phyloP scores from a whole-genome alignment of 2,329 filamentous ascomycete genomes.

The Alternaria alternata region DNA sequence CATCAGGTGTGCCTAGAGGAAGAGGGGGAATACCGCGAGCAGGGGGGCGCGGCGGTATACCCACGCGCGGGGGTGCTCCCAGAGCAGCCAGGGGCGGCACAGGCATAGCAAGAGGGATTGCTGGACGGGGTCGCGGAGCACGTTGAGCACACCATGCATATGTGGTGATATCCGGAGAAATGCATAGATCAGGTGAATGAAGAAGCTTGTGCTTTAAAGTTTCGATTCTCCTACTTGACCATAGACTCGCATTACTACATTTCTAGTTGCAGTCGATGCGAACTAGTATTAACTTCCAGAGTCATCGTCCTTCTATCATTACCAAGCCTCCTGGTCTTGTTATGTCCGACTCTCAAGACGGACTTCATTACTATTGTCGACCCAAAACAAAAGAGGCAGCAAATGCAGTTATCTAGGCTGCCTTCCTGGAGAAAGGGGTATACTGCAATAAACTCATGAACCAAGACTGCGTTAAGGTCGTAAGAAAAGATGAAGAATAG shows the following conservation, averaged over 20 bases:
- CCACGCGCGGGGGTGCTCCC: constrained; percentile 42
- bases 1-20: constrained; percentile 31
- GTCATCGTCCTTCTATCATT: background rate
- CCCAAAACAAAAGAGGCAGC: constrained; percentile 7
- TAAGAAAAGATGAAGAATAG: constrained; percentile 23
- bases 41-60: constrained; percentile 45
- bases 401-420: constrained; percentile 38
- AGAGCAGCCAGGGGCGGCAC: constrained; percentile 47
- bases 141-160: constrained; percentile 18
- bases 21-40: constrained; percentile 49
- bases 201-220: background rate
- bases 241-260: background rate
- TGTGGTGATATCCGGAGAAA: constrained; percentile 13
- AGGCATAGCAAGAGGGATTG: constrained; percentile 47
- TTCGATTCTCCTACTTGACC: background rate
- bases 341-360: background rate
- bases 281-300: background rate
- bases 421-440: constrained; percentile 37
- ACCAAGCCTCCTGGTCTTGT: background rate
- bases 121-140: constrained; percentile 45
- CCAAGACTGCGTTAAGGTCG: constrained; percentile 16
- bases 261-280: background rate
- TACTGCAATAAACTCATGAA: constrained; percentile 33
- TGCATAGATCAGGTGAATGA: constrained; percentile 1
- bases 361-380: constrained; percentile 5